phyloP scores from a whole-genome alignment of 495 filamentous ascomycete species.

The Barbatosphaeria neglecta region DNA sequence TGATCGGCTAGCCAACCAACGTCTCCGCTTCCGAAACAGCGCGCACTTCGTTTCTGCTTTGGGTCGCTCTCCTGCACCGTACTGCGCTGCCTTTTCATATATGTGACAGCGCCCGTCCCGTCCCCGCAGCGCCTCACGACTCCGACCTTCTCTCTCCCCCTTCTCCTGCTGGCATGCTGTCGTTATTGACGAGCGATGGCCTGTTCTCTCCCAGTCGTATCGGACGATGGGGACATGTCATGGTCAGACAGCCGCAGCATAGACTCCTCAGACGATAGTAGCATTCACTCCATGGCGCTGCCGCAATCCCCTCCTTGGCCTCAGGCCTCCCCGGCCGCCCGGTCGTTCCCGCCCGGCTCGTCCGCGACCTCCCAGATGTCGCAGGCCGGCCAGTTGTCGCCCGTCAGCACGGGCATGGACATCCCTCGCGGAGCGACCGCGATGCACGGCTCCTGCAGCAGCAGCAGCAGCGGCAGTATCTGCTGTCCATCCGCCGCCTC shows the following conservation, averaged over 20 bases:
- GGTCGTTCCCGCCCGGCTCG: slow-evolving; percentile 10
- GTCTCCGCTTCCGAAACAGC: neutral
- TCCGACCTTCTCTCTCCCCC: neutral
- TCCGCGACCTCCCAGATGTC: slow-evolving; percentile 13
- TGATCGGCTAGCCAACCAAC: slow-evolving; percentile 3
- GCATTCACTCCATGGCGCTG: slow-evolving; percentile 20
- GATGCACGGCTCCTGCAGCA: too few species aligned
- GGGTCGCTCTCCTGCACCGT: neutral
- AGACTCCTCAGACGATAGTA: slow-evolving; percentile 26
- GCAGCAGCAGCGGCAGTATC: slow-evolving; percentile 6
- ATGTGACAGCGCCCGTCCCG: neutral
- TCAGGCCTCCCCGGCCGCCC: slow-evolving; percentile 14
- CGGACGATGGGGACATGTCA: slow-evolving; percentile 26
- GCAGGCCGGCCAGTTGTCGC: slow-evolving; percentile 35
- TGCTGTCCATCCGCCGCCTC: slow-evolving; percentile 19
- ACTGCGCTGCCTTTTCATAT: neutral
- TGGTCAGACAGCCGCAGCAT: slow-evolving; percentile 34
- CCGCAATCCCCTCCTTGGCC: slow-evolving; percentile 26
- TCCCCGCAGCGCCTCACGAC: neutral
- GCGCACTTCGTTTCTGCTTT: neutral
- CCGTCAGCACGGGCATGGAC: slow-evolving; percentile 37
- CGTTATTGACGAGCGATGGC: slow-evolving; percentile 35
- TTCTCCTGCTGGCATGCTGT: slow-evolving; percentile 21
- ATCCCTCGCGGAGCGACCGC: slow-evolving; percentile 15
- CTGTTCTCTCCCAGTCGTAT: slow-evolving; percentile 22